Base-by-base conservation (phyloP, 495 filamentous ascomycete species). In the Durotheca rogersii region DNA sequence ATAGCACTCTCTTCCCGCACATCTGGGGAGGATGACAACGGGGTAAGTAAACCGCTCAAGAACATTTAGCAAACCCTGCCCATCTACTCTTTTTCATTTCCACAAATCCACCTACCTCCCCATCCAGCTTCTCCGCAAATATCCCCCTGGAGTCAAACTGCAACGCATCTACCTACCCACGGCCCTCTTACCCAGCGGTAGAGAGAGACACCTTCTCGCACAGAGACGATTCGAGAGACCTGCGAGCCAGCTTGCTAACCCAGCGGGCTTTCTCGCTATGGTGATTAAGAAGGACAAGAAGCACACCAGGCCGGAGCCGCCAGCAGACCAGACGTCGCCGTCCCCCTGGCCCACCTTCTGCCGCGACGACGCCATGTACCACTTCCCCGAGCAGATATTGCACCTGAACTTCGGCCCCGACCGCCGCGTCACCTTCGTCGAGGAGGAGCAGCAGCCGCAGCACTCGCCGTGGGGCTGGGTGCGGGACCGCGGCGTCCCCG, bases 361-460 rank as follows among this genome's bases (percentile, higher is more conserved):
- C 29, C 73, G 72, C 56, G 47, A 61, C 21, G 53, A 56, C 14
- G 55, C 50, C 27, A 43, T 59, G 33, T 60, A 70, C 42, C 35
- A 47, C n/a, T 68, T 61, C 23, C 46, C 54, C 1, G 56, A 58
- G 16, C 51, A 72, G 51, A 40, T 54, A 7, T 62, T 68, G 17
- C 39, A 47, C 27, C 44, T 69, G 12, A 47, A 66, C 39, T 75
- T 72, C 29, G 44, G 48, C 32, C 30, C 21, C 7, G 47, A 56
- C 34, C 66, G 53, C 21, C 52, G 62, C 29, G 41, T 77, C 9
- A 52, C 41, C 15, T 55, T 75, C 34, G 32, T 56, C 6, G 31
- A 60, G 5, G 40, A 47, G 5, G 44, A 55, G 17, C 23, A 60
- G 15, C 27, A 32, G 14, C 51, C 62, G n/a, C 47, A 55, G 17